phyloP scores from a whole-genome alignment of 148 eudicot species.

The Amaranthus palmeri region DNA sequence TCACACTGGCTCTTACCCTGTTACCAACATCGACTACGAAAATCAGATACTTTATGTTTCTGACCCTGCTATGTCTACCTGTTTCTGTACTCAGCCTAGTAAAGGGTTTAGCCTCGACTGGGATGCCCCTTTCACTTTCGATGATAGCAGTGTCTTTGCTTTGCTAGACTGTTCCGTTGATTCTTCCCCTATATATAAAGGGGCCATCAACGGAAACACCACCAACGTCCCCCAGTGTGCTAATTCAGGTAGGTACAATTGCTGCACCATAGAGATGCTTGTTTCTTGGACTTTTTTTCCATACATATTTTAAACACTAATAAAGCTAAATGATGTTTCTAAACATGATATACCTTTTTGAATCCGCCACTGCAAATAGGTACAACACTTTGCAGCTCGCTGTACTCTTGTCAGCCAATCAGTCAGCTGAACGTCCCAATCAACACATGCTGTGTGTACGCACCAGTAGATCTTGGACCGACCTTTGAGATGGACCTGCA shows the following conservation, averaged over 20 bases:
- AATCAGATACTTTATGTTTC: slow-evolving; percentile 51
- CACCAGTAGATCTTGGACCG: slow-evolving; percentile 90
- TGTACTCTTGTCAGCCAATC: slow-evolving; percentile 68
- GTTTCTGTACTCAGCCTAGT: slow-evolving; percentile 61
- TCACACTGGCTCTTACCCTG: slow-evolving; percentile 65
- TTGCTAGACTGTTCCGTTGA: slow-evolving; percentile 55
- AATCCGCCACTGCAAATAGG: slow-evolving; percentile 21
- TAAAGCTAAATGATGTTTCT: background rate
- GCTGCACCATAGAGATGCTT: too few species aligned
- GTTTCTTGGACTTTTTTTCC: too few species aligned
- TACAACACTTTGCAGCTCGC: slow-evolving; percentile 49
- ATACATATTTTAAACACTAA: too few species aligned
- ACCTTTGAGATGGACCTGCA: slow-evolving; percentile 70
- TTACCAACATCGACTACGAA: slow-evolving; percentile 64
- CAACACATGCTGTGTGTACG: slow-evolving; percentile 73
- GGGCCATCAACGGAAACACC: slow-evolving; percentile 26
- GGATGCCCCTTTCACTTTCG: slow-evolving; percentile 79
- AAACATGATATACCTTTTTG: background rate
- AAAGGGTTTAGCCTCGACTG: slow-evolving; percentile 77
- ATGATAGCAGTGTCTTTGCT: slow-evolving; percentile 58
- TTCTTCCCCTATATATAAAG: slow-evolving; percentile 54
- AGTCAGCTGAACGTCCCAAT: slow-evolving; percentile 56
- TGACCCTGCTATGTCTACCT: slow-evolving; percentile 84
- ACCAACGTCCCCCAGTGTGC: slow-evolving; percentile 55
- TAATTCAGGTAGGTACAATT: slow-evolving; percentile 26